Evolutionary conservation across 1,284 basidiomycete genomes (phyloP).

Genomic region (Pseudozyma sp.): DNA sequence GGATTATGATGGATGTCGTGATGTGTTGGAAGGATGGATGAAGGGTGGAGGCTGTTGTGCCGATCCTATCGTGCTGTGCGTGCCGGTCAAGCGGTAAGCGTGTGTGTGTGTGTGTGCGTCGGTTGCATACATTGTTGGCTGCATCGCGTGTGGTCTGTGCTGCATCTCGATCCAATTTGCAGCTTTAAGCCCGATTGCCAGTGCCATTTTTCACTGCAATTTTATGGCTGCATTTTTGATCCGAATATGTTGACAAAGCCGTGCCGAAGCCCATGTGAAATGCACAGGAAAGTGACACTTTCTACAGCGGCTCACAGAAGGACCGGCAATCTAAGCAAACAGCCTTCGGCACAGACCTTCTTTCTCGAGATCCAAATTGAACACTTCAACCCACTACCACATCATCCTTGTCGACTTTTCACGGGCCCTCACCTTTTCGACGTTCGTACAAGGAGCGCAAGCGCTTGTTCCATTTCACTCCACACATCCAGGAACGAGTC

Average conservation of each 20-base stretch:
- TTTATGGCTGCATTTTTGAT: neutral
- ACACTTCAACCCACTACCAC: too few species aligned
- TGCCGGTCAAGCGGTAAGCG: constrained; percentile 3
- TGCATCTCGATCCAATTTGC: neutral
- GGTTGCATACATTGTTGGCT: neutral
- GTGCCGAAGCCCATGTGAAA: too few species aligned
- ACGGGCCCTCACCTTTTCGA: too few species aligned
- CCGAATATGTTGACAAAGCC: neutral
- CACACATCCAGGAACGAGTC: too few species aligned
- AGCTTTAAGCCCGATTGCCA: neutral
- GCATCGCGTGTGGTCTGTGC: constrained; percentile 30
- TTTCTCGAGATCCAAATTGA: too few species aligned
- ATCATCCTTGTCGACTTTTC: too few species aligned
- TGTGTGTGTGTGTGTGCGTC: constrained; percentile 1
- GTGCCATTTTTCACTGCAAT: neutral
- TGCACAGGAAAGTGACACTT: too few species aligned
- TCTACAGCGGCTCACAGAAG: too few species aligned
- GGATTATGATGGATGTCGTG: neutral
- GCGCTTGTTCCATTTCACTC: too few species aligned
- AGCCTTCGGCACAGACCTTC: too few species aligned
- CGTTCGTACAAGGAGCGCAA: too few species aligned
- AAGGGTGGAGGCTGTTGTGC: neutral
- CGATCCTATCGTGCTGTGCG: neutral
- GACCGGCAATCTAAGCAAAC: too few species aligned
- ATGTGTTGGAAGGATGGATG: neutral